Conservation (phyloP, 2,329 filamentous ascomycete species). For the Fusarium sulawesiense region DNA sequence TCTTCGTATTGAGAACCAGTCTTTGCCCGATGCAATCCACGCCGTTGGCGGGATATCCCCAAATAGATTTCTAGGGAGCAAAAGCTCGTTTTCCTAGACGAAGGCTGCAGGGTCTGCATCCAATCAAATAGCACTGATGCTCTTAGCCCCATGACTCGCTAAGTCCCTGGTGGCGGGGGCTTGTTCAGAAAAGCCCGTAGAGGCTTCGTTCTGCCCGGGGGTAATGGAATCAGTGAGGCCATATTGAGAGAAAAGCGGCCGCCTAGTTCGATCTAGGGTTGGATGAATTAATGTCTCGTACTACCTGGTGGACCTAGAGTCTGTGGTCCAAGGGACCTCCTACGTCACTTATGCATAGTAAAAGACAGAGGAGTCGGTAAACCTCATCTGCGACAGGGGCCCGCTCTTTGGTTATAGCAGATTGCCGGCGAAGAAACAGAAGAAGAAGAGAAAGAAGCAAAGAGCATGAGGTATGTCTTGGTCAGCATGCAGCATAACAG, state of each 20-base stretch:
- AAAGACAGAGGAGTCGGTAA: slow-evolving; percentile 25
- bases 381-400: slow-evolving; percentile 33
- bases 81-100: slow-evolving; percentile 48
- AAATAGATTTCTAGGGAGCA: slow-evolving; percentile 46
- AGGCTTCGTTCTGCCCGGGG: slow-evolving; percentile 30
- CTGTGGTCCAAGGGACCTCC: slow-evolving; percentile 20
- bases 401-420: background rate
- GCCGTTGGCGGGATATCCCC: slow-evolving; percentile 44
- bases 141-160: slow-evolving; percentile 46
- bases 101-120: slow-evolving; percentile 39
- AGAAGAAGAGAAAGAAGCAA: background rate
- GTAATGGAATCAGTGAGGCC: slow-evolving; percentile 43
- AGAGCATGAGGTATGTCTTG: slow-evolving; percentile 6
- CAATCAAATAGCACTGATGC: slow-evolving; percentile 41
- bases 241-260: slow-evolving; percentile 39
- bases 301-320: slow-evolving; percentile 16
- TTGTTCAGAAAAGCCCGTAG: slow-evolving; percentile 36
- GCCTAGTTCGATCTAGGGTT: slow-evolving; percentile 22
- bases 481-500: slow-evolving; percentile 9
- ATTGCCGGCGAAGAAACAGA: background rate
- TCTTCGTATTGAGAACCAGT: slow-evolving; percentile 45
- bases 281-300: slow-evolving; percentile 21
- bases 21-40: slow-evolving; percentile 46
- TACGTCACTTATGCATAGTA: slow-evolving; percentile 40
- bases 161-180: slow-evolving; percentile 41